Conservation (phyloP, 306 rosid species). For the Dryas octopetala region DNA sequence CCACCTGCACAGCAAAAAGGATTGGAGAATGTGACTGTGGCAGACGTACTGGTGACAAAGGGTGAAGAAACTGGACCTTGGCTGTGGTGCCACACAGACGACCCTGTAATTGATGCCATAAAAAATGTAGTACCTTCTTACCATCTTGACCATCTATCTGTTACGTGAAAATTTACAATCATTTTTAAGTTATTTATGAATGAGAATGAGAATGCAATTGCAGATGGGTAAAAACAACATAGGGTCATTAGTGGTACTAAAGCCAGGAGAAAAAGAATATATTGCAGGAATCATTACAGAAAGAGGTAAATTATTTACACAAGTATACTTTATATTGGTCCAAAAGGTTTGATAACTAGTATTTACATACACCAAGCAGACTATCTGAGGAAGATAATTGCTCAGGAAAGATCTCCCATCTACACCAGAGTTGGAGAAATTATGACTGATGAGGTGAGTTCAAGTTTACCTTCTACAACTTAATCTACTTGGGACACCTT, state of each 20-base stretch:
- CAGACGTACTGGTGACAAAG: constrained; percentile 62
- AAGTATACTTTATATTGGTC: not conserved
- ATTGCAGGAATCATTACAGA: constrained; percentile 90
- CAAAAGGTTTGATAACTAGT: too few species aligned
- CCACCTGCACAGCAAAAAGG: constrained; percentile 56
- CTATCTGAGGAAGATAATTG: constrained; percentile 66
- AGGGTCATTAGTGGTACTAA: constrained; percentile 77
- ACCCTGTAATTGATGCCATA: constrained; percentile 58
- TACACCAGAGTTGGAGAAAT: constrained; percentile 67
- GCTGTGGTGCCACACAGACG: constrained; percentile 67
- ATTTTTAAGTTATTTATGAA: not conserved
- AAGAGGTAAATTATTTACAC: constrained; percentile 56
- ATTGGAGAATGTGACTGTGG: constrained; percentile 77
- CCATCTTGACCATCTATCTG: not conserved
- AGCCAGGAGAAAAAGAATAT: constrained; percentile 51
- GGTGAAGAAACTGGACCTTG: constrained; percentile 66
- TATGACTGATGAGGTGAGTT: constrained; percentile 78
- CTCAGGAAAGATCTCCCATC: constrained; percentile 74
- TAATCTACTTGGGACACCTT: constrained; percentile 1
- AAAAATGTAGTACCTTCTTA: constrained; percentile 40
- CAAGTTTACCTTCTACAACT: constrained; percentile 2
- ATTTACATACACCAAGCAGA: constrained; percentile 41
- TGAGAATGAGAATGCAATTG: constrained; percentile 3
- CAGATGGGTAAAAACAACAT: constrained; percentile 83
- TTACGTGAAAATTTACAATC: not conserved